A percentile compares a stretch with the other conserved stretches of the same genome.
These are phyloP conservation scores for Scalesia atractyloides DNA, from an alignment of 129 eudicot species.

Conservation along the genomic window DNA sequence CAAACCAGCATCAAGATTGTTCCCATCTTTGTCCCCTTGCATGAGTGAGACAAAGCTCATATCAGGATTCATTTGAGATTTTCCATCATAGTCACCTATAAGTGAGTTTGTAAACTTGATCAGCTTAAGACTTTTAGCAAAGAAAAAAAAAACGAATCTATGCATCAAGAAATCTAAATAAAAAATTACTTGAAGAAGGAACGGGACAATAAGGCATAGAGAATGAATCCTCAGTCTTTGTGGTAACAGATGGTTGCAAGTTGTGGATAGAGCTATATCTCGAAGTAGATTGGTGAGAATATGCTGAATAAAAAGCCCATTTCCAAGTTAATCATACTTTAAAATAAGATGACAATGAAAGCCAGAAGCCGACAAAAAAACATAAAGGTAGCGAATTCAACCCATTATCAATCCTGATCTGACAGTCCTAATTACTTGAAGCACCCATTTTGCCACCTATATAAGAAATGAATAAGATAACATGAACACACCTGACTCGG, in stretches of 20 bases:
- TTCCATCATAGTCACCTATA: constrained; percentile 67
- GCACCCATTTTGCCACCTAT: background rate
- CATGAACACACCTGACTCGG: constrained; percentile 71
- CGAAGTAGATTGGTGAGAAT: constrained; percentile 71
- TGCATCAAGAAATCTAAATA: background rate
- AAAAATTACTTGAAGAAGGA: constrained; percentile 56
- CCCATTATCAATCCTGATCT: no score
- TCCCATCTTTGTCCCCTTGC: constrained; percentile 47
- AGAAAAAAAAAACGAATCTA: background rate
- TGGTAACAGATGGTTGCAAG: constrained; percentile 46
- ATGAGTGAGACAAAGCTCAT: constrained; percentile 45
- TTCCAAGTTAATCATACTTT: constrained; percentile 4
- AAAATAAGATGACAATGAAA: background rate
- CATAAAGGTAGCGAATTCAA: background rate
- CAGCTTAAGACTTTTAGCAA: background rate
- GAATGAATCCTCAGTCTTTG: constrained; percentile 48
- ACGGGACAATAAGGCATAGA: constrained; percentile 61
- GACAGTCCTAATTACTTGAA: no score
- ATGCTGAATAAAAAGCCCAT: constrained; percentile 52
- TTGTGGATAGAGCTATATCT: constrained; percentile 57
- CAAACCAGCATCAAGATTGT: constrained; percentile 36
- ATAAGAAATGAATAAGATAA: constrained; percentile 11
- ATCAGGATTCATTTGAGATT: constrained; percentile 47
- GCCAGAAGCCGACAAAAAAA: background rate
- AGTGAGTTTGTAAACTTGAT: constrained; percentile 10